A percentile compares a stretch with the other conserved stretches of the same genome.
Conservation (phyloP, 805 yeast genomes). For the Saccharomycopsis selenospora region DNA sequence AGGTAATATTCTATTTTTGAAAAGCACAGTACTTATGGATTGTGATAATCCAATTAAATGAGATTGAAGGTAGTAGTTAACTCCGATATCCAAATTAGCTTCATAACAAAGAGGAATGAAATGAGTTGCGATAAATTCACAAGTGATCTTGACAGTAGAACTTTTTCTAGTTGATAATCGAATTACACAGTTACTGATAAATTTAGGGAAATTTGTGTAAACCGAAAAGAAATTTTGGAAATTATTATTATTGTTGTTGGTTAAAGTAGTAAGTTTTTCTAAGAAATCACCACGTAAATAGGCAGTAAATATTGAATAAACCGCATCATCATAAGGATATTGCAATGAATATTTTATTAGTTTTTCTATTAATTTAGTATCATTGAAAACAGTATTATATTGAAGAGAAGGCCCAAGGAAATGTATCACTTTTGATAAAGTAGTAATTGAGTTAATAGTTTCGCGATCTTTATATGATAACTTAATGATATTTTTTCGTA, state of each 20-base stretch:
- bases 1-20: background rate
- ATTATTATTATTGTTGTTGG: conserved; percentile 10
- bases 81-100: background rate
- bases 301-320: conserved; percentile 8
- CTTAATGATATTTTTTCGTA: background rate
- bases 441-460: background rate
- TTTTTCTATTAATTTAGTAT: background rate
- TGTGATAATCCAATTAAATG: background rate
- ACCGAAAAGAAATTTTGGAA: conserved; percentile 6
- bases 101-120: conserved; percentile 1
- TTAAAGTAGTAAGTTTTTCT: conserved; percentile 5
- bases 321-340: conserved; percentile 11
- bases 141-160: background rate
- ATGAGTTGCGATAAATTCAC: conserved; percentile 7
- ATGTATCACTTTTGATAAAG: background rate
- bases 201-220: background rate
- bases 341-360: background rate
- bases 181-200: background rate
- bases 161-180: background rate
- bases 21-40: background rate
- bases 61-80: background rate
- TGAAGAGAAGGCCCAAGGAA: background rate
- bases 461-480: background rate
- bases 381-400: conserved; percentile 1
- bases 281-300: conserved; percentile 19